Evolutionary conservation across 1,284 basidiomycete genomes (phyloP).

Genomic region (Melampsora americana): DNA sequence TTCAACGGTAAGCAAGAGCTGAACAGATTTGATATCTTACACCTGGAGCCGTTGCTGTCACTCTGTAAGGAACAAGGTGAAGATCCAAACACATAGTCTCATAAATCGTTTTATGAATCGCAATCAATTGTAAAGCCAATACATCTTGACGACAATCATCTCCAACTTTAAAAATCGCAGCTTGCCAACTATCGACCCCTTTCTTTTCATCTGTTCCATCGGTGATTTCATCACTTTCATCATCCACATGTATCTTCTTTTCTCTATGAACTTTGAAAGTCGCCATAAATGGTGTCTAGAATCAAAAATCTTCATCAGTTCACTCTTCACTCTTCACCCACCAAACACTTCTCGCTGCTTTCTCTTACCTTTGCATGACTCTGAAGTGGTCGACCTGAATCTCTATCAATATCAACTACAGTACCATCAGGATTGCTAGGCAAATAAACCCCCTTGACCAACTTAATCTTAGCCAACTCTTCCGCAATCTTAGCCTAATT

Average conservation of each 20-base stretch:
- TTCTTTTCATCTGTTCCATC: slow-evolving; percentile 62
- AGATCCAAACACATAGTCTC: slow-evolving; percentile 77
- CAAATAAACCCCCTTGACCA: slow-evolving; percentile 91
- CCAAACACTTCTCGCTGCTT: neutral
- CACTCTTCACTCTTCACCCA: neutral
- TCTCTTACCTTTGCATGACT: slow-evolving; percentile 83
- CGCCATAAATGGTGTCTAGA: slow-evolving; percentile 96
- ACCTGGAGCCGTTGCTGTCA: slow-evolving; percentile 93
- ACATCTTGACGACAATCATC: slow-evolving; percentile 99
- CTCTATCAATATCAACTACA: slow-evolving; percentile 93
- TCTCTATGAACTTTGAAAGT: slow-evolving; percentile 96
- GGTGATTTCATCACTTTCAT: slow-evolving; percentile 61
- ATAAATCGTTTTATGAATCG: slow-evolving; percentile 99
- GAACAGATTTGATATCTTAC: slow-evolving; percentile 59
- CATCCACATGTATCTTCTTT: slow-evolving; percentile 63
- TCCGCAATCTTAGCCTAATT: slow-evolving; percentile 93
- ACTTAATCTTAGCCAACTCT: slow-evolving; percentile 93
- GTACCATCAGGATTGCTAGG: slow-evolving; percentile 96
- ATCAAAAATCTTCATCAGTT: neutral
- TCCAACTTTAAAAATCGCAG: slow-evolving; percentile 99
- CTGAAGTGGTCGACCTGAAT: slow-evolving; percentile 90
- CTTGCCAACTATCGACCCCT: slow-evolving; percentile 89
- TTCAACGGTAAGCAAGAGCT: neutral
- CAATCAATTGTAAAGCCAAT: slow-evolving; percentile 91
- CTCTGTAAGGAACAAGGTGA: slow-evolving; percentile 93